Evolutionary conservation across 202 grass and related monocot genomes (phyloP).

Genomic region (Alloteropsis angusta): DNA sequence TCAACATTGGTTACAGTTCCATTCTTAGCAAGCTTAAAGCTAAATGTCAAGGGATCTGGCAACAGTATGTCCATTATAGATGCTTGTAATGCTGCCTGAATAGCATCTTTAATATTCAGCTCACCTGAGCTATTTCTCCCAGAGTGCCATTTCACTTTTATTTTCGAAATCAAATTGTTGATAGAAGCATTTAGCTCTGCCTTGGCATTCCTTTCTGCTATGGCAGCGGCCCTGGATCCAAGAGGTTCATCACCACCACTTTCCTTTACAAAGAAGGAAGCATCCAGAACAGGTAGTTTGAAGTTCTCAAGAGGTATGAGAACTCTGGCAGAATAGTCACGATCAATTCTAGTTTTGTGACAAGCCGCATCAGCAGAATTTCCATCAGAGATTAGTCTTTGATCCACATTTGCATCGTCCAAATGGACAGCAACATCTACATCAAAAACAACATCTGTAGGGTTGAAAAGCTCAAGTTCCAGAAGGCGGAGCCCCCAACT

Average conservation of each 20-base stretch:
- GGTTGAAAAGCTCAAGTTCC: slow-evolving; percentile 90
- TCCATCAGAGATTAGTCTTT: slow-evolving; percentile 19
- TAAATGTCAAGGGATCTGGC: slow-evolving; percentile 89
- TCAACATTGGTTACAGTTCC: no score
- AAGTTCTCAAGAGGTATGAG: slow-evolving; percentile 93
- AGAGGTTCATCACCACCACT: slow-evolving; percentile 35
- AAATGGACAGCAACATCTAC: slow-evolving; percentile 74
- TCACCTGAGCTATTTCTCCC: slow-evolving; percentile 93
- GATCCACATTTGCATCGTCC: slow-evolving; percentile 38
- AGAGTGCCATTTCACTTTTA: slow-evolving; percentile 96
- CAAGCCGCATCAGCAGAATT: slow-evolving; percentile 33
- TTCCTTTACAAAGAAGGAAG: slow-evolving; percentile 71
- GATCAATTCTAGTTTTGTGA: slow-evolving; percentile 88
- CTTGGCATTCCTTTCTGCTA: slow-evolving; percentile 84
- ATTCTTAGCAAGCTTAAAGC: slow-evolving; percentile 60
- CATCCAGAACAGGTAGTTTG: slow-evolving; percentile 93
- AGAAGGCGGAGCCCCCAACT: slow-evolving; percentile 88
- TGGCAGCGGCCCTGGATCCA: slow-evolving; percentile 33
- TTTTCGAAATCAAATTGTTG: slow-evolving; percentile 89
- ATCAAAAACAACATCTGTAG: slow-evolving; percentile 95
- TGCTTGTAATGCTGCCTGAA: slow-evolving; percentile 77
- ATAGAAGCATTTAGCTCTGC: slow-evolving; percentile 89
- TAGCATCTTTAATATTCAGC: slow-evolving; percentile 95
- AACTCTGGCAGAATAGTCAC: slow-evolving; percentile 89
- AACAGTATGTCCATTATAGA: slow-evolving; percentile 91